Base-by-base conservation (phyloP, 2,329 filamentous ascomycete species). In the Botrytis cinerea region DNA sequence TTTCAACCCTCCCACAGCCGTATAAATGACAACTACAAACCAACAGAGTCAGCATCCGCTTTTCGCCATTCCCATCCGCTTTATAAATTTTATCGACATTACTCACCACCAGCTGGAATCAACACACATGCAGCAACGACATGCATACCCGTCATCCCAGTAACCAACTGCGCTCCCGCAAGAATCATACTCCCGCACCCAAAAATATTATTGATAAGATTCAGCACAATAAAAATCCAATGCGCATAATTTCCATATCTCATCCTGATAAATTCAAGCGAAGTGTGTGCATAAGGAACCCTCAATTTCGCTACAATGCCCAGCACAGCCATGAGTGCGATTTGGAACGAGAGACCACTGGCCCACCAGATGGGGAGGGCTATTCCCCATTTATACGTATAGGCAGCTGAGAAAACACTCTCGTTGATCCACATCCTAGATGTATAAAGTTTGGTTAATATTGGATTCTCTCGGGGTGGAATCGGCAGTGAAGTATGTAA, bases 311-410 rank as follows among this genome's bases (percentile, higher is more conserved):
- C 83, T 62, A 86, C 78, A 10, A 87, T 84, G 6, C 85, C 85
- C 1, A 87, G 80, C 1, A 76, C 82, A 2, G 85, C 84, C 83
- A 87, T 86, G 48, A 86, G 78, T 8, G 84, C 84, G 71, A 87
- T 86, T 77, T 86, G 84, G 69, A 86, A 86, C 57, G 71, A 74
- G 6, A 86, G 61, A 2, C 87, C 87, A 63, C 86, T 86, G 4
- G 86, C 86, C 40, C 86, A 89, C 87, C 87, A 89, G 72, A 89
- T 88, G 0, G 87, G 87, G 0, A 86, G 86, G 1, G 86, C 88
- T 46, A 90, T 86, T 60, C 89, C 88, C 78, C 94, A 94, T 74
- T 88, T 86, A 82, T 96, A 96, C 91, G 80, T 80, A 73, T 82
- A 81, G 35, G 80, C 81, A 1, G 81, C 79, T 0, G 79, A 80